Evolutionary conservation across 495 filamentous ascomycete genomes (phyloP).

Genomic region (Penicillium odoratum): DNA sequence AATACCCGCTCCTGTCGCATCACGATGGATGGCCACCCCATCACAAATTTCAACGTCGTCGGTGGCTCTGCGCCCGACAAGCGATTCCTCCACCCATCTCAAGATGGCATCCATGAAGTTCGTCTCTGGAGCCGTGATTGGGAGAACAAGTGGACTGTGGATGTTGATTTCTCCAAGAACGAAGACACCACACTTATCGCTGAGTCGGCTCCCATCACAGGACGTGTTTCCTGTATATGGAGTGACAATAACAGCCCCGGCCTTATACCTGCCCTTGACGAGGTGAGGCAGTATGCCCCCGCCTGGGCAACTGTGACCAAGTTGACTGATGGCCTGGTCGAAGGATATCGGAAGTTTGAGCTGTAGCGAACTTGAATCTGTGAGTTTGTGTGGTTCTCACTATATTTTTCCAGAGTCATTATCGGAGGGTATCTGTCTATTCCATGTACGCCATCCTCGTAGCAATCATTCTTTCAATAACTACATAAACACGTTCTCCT

Average conservation of each 20-base stretch:
- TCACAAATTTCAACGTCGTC: slow-evolving; percentile 60
- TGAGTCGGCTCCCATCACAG: slow-evolving; percentile 53
- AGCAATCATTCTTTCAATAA: background rate
- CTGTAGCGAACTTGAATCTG: background rate
- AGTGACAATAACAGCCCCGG: slow-evolving; percentile 74
- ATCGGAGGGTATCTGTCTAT: background rate
- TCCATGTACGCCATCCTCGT: background rate
- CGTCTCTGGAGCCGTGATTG: slow-evolving; percentile 75
- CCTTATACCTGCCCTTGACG: slow-evolving; percentile 82
- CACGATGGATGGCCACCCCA: slow-evolving; percentile 44
- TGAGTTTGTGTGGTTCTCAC: background rate
- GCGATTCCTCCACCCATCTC: slow-evolving; percentile 56
- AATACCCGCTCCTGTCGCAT: slow-evolving; percentile 68
- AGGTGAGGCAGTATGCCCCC: slow-evolving; percentile 72
- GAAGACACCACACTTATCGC: slow-evolving; percentile 17
- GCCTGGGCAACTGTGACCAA: slow-evolving; percentile 78
- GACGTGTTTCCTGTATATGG: slow-evolving; percentile 80
- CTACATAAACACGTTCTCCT: background rate
- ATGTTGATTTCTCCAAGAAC: slow-evolving; percentile 62
- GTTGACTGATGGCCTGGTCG: slow-evolving; percentile 74
- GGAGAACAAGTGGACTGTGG: slow-evolving; percentile 72
- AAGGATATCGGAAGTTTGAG: slow-evolving; percentile 63
- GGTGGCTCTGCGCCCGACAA: slow-evolving; percentile 51
- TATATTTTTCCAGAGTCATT: background rate
- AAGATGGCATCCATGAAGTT: slow-evolving; percentile 54